Conservation (phyloP, 345 rosid genomes). For the Noccaea bulbosa region DNA sequence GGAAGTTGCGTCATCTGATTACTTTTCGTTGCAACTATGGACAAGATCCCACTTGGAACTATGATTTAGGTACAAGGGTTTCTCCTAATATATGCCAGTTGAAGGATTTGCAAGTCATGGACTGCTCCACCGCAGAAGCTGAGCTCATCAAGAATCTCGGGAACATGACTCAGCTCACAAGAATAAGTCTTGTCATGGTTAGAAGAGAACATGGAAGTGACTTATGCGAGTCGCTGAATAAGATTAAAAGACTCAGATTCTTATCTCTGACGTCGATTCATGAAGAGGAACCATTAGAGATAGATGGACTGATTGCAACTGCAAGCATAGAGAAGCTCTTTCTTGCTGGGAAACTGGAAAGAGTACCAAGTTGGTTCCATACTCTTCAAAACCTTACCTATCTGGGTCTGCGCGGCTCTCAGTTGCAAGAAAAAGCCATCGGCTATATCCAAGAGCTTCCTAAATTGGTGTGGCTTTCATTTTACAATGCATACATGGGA, state of each 20-base stretch:
- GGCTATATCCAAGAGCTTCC: constrained; percentile 37
- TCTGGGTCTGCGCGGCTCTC: constrained; percentile 38
- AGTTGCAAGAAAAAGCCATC: constrained; percentile 38
- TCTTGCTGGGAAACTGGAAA: constrained; percentile 45
- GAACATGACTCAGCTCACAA: constrained; percentile 46
- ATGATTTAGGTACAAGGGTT: constrained; percentile 31
- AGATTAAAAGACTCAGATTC: constrained; percentile 37
- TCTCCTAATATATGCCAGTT: constrained; percentile 23
- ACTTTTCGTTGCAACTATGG: constrained; percentile 7
- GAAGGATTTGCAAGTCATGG: constrained; percentile 47
- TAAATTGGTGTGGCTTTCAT: constrained; percentile 41
- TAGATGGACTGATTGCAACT: constrained; percentile 34
- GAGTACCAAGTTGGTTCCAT: constrained; percentile 48
- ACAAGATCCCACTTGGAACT: constrained; percentile 23
- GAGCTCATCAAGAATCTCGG: constrained; percentile 30
- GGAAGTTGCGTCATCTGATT: constrained; percentile 39
- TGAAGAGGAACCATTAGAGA: constrained; percentile 32
- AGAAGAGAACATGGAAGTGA: constrained; percentile 36
- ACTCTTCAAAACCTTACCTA: constrained; percentile 37
- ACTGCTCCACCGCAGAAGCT: constrained; percentile 31
- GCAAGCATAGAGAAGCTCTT: constrained; percentile 40
- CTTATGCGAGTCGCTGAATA: constrained; percentile 42
- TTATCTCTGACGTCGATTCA: constrained; percentile 32
- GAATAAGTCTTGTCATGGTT: constrained; percentile 36
- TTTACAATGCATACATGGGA: constrained; percentile 36